Evolutionary conservation across 1,139 yeast genomes (phyloP).

Genomic region (Wickerhamomyces sp.): DNA sequence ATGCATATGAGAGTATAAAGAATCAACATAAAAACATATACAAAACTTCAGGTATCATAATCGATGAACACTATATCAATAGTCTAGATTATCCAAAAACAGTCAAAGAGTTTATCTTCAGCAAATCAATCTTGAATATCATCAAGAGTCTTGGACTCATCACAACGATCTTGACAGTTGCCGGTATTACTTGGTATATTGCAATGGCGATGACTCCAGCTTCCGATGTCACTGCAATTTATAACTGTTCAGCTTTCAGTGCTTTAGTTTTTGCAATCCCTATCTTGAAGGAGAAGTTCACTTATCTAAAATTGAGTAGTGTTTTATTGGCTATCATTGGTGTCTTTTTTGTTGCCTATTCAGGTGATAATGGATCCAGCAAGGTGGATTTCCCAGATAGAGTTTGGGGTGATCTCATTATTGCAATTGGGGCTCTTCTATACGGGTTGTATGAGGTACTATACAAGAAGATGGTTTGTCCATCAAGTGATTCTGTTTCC

Average conservation of each 20-base stretch:
- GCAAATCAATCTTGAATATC: constrained; percentile 48
- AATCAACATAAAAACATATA: constrained; percentile 38
- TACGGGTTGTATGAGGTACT: constrained; percentile 85
- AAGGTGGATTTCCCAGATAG: constrained; percentile 48
- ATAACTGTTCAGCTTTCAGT: constrained; percentile 84
- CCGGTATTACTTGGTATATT: constrained; percentile 84
- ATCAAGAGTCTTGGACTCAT: constrained; percentile 39
- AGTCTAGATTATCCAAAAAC: constrained; percentile 36
- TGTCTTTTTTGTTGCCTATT: constrained; percentile 74
- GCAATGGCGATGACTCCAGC: constrained; percentile 81
- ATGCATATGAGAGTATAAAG: constrained; percentile 26
- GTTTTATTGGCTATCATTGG: constrained; percentile 71
- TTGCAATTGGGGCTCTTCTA: constrained; percentile 71
- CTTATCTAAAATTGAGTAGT: constrained; percentile 61
- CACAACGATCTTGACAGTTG: constrained; percentile 59
- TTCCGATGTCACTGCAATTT: constrained; percentile 83
- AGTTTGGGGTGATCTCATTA: constrained; percentile 65
- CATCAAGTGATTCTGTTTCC: constrained; percentile 54
- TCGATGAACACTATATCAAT: constrained; percentile 18
- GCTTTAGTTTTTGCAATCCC: constrained; percentile 85
- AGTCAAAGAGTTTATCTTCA: constrained; percentile 32
- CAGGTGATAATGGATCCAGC: constrained; percentile 37
- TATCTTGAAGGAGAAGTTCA: constrained; percentile 58
- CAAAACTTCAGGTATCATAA: constrained; percentile 29
- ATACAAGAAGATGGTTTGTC: constrained; percentile 72